Conservation (phyloP, 2,329 filamentous ascomycete species). For the Fusarium longipes region DNA sequence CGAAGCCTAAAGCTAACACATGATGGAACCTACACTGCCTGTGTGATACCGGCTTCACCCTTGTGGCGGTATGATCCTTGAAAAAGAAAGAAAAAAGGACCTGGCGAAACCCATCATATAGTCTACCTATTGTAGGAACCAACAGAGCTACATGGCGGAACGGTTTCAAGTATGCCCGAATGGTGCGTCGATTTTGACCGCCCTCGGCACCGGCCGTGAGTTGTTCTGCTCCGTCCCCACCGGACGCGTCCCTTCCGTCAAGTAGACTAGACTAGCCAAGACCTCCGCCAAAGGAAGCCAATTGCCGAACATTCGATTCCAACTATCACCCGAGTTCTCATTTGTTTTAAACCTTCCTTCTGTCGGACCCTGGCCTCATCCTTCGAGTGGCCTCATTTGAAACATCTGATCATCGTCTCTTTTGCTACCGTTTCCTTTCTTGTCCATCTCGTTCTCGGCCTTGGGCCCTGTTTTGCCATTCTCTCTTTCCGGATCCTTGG, state of each 20-base stretch:
- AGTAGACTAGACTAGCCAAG: conserved; percentile 13
- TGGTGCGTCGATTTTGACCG: conserved; percentile 38
- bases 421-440: conserved; percentile 25
- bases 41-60: no score
- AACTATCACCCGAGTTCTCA: conserved; percentile 43
- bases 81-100: no score
- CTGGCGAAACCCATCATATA: no score
- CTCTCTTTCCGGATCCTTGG: conserved; percentile 15
- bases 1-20: background rate
- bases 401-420: conserved; percentile 41
- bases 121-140: no score
- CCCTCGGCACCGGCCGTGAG: conserved; percentile 29
- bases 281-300: conserved; percentile 29
- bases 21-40: background rate
- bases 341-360: conserved; percentile 38
- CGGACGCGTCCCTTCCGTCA: background rate
- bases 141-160: conserved; percentile 26
- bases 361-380: conserved; percentile 24
- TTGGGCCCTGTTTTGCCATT: conserved; percentile 9
- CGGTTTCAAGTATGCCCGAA: conserved; percentile 21
- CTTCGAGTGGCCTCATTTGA: conserved; percentile 43
- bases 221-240: conserved; percentile 9
- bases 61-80: no score
- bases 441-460: conserved; percentile 19
- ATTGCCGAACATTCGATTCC: conserved; percentile 48